Evolutionary conservation across 306 rosid genomes (phyloP), one percentile per base, ranked within the genome.

Genomic region (Inga oerstediana): DNA sequence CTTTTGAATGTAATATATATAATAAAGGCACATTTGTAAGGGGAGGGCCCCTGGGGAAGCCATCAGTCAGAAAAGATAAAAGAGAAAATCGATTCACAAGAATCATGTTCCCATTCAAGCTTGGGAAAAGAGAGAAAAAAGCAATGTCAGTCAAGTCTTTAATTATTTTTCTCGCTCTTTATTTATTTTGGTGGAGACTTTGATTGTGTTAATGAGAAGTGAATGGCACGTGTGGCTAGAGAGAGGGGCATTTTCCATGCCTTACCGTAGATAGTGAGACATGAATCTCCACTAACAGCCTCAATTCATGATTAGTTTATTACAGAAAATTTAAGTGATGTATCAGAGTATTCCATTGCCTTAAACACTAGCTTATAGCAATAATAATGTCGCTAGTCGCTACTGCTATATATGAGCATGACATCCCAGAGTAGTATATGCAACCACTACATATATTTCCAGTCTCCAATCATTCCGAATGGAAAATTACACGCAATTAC

Each of bases 191-290:
- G 61, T 22, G 41, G 48, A 45, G 45, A 37, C 39, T 43, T 72
- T 52, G 46, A 81, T 81, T 67, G 70, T 68, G 59, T 72, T 66
- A 39, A 39, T 65, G 54, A 35, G 72, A 72, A 72, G 59, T 46
- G 77, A 72, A 39, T 62, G n/a, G 39, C 44, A 64, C 20, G 39
- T 59, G 41, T n/a, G 61, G 72, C 78, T 17, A 46, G 67, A 52
- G 59, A 52, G 59, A 52, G 67, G 20, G 54, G 86, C 77, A 56
- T 72, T 69, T 72, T 27, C 76, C 72, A 75, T 52, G 79, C 78
- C 80, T 86, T 82, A 86, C 89, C 77, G 62, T 80, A 66, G 74
- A 84, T 82, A 69, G 87, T 89, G 87, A 84, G 71, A 70, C 78
- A 74, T 76, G 80, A 84, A 75, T 22, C 78, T 80, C 92, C 92